These are phyloP conservation scores for Canavalia ensiformis DNA, from an alignment of 306 rosid species.

Conservation along the genomic window DNA sequence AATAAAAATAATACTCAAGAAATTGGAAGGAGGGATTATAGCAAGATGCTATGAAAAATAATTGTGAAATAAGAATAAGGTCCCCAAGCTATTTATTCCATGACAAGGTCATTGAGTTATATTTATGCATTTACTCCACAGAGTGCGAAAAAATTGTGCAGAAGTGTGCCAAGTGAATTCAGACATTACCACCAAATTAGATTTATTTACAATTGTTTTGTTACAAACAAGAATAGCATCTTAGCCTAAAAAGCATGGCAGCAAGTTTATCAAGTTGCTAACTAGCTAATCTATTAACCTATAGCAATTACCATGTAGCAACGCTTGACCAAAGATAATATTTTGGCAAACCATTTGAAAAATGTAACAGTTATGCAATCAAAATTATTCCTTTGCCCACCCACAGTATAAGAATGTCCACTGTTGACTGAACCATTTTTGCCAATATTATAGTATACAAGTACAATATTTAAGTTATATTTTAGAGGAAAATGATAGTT, in stretches of 20 bases:
- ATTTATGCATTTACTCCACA: background rate
- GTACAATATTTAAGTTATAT: background rate
- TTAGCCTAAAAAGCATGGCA: too few relatives aligned
- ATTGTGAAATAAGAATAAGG: background rate
- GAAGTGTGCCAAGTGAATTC: background rate
- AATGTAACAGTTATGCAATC: conserved; percentile 5
- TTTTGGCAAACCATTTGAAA: conserved; percentile 19
- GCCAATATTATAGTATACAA: conserved; percentile 5
- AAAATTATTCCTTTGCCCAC: conserved; percentile 9
- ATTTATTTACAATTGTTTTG: background rate
- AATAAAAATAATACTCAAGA: background rate
- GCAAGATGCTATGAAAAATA: background rate
- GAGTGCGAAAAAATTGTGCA: background rate
- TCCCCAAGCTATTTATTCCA: background rate
- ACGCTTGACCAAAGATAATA: background rate
- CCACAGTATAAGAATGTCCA: background rate
- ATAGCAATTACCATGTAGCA: too few relatives aligned
- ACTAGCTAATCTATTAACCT: too few relatives aligned
- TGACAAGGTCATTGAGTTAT: background rate
- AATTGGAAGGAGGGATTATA: background rate
- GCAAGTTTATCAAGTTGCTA: too few relatives aligned
- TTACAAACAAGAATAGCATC: background rate
- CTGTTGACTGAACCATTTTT: background rate
- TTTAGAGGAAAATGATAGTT: too few relatives aligned
- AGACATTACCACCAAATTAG: background rate